Evolutionary conservation across 192 early-diverging fungal species (phyloP).

Genomic region (Coemansia asiatica): DNA sequence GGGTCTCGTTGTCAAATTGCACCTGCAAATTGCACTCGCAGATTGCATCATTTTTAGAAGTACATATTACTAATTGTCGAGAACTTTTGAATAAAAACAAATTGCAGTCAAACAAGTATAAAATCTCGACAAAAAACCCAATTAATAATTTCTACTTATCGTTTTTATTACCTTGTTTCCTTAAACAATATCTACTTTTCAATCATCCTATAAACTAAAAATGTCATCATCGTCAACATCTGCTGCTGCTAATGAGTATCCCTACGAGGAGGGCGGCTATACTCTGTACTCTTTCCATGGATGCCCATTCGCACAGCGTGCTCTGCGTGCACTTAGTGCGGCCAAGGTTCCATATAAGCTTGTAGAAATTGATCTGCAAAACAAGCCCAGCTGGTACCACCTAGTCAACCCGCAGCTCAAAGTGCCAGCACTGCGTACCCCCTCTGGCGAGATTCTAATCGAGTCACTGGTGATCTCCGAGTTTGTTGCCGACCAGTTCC

Average conservation of each 20-base stretch:
- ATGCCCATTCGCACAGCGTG: slow-evolving; percentile 76
- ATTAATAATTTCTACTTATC: too few relatives aligned
- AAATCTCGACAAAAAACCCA: background rate
- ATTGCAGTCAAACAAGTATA: background rate
- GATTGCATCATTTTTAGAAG: background rate
- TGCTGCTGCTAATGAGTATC: slow-evolving; percentile 7
- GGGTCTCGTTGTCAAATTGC: too few relatives aligned
- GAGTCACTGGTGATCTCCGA: slow-evolving; percentile 70
- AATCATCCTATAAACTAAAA: background rate
- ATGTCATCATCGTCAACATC: slow-evolving; percentile 3
- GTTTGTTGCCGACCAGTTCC: slow-evolving; percentile 63
- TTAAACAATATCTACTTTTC: too few relatives aligned
- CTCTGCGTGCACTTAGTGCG: slow-evolving; percentile 62
- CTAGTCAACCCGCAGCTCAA: slow-evolving; percentile 69
- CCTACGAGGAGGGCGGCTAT: slow-evolving; percentile 33
- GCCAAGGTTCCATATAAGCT: slow-evolving; percentile 55
- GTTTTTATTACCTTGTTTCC: too few relatives aligned
- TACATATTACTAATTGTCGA: background rate
- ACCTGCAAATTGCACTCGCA: background rate
- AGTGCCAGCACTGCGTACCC: slow-evolving; percentile 63
- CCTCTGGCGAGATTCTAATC: slow-evolving; percentile 60
- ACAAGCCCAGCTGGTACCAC: slow-evolving; percentile 65
- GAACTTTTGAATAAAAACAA: too few relatives aligned
- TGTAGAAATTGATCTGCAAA: slow-evolving; percentile 64
- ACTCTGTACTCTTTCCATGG: slow-evolving; percentile 59